Percentiles rank a stretch among this genome's conserved stretches.
phyloP scores from a whole-genome alignment of 139 green algal species.

The Coelastrella sp. region DNA sequence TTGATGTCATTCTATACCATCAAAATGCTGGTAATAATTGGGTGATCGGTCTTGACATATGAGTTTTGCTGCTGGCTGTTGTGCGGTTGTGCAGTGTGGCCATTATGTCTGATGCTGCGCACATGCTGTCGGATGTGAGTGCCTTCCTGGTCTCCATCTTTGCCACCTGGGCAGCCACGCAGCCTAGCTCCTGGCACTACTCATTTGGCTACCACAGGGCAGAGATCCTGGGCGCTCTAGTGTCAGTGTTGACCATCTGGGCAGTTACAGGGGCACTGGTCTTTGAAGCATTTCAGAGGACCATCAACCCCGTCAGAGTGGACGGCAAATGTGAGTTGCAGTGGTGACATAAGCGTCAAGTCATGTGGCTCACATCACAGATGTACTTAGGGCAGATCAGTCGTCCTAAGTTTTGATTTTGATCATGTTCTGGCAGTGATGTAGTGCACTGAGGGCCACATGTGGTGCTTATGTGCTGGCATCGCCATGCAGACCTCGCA shows the following conservation, averaged over 20 bases:
- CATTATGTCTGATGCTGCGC: conserved; percentile 95
- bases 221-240: conserved; percentile 93
- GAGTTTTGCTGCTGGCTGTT: not conserved
- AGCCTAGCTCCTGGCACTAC: conserved; percentile 56
- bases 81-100: conserved; percentile 75
- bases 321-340: conserved; percentile 78
- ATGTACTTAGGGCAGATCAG: too few species aligned
- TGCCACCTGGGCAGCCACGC: conserved; percentile 66
- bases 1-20: not conserved
- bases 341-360: not conserved
- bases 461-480: not conserved
- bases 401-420: too few species aligned
- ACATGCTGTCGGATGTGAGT: conserved; percentile 93
- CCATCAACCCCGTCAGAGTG: conserved; percentile 72
- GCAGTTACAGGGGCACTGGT: conserved; percentile 91
- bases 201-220: conserved; percentile 93
- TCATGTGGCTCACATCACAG: too few species aligned
- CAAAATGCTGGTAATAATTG: not conserved
- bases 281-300: conserved; percentile 84
- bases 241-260: conserved; percentile 90
- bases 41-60: too few species aligned
- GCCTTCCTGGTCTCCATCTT: conserved; percentile 89
- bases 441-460: too few species aligned
- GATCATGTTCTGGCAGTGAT: too few species aligned
- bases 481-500: not conserved